A percentile compares a stretch with the other conserved stretches of the same genome.
phyloP scores from a whole-genome alignment of 306 rosid genomes.

The Cercis canadensis region DNA sequence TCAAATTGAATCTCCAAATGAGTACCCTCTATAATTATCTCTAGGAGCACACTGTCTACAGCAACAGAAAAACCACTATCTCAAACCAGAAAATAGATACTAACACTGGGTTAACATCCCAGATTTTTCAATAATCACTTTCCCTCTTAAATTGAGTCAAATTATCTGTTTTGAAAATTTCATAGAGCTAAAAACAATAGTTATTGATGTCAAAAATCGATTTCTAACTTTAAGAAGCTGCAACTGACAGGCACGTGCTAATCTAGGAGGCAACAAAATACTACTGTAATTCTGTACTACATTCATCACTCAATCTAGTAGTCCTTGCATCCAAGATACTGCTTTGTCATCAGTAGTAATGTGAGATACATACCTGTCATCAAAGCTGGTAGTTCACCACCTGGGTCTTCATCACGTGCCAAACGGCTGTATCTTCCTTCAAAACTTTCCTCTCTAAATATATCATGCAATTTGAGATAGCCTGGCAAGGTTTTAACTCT shows the following conservation, averaged over 20 bases:
- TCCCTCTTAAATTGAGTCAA: not conserved
- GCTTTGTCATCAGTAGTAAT: constrained; percentile 9
- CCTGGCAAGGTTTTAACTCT: constrained; percentile 80
- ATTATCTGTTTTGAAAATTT: constrained; percentile 7
- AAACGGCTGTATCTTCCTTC: constrained; percentile 62
- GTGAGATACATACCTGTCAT: constrained; percentile 47
- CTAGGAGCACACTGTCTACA: not conserved
- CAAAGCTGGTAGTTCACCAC: constrained; percentile 43
- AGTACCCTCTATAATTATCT: not conserved
- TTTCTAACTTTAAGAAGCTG: constrained; percentile 6
- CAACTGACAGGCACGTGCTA: not conserved
- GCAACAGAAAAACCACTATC: not conserved
- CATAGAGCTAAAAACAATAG: not conserved
- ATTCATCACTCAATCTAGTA: constrained; percentile 5
- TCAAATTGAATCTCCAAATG: not conserved
- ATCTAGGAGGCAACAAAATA: constrained; percentile 18
- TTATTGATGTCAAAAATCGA: not conserved
- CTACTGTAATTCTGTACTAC: not conserved
- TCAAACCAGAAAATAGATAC: not conserved
- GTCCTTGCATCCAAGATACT: not conserved
- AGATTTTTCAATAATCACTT: not conserved
- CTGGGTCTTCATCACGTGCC: constrained; percentile 52
- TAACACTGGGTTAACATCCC: not conserved
- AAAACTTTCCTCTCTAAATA: constrained; percentile 65
- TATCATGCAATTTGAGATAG: constrained; percentile 62